Evolutionary conservation across 1,284 basidiomycete species (phyloP).

Genomic region (Tausonia pullulans): DNA sequence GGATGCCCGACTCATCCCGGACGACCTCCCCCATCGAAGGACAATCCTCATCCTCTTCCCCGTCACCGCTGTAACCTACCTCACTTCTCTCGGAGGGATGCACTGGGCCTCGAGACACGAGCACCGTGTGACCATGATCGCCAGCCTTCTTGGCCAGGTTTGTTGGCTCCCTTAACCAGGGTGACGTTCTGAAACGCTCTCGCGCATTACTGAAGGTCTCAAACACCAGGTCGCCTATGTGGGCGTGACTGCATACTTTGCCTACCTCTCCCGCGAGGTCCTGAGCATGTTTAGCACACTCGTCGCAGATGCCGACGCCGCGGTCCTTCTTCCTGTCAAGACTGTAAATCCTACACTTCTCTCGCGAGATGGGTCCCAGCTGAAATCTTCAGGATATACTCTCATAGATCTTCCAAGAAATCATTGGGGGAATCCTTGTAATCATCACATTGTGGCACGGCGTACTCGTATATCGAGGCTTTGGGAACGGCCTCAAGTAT

Average conservation of each 20-base stretch:
- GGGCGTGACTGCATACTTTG: neutral
- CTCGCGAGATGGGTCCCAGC: neutral
- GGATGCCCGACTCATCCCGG: neutral
- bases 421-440: neutral
- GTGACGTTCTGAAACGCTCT: neutral
- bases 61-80: neutral
- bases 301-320: neutral
- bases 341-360: neutral
- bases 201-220: neutral
- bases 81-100: neutral
- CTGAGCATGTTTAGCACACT: neutral
- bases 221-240: neutral
- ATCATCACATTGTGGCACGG: neutral
- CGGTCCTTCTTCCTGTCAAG: constrained; percentile 3
- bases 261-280: neutral
- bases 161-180: neutral
- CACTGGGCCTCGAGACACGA: neutral
- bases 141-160: neutral
- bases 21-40: neutral
- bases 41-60: neutral
- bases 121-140: neutral
- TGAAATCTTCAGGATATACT: neutral
- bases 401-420: constrained; percentile 1
- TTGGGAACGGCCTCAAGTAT: neutral
- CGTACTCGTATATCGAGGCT: neutral